Evolutionary conservation across 2,329 filamentous ascomycete genomes (phyloP), one percentile per base, ranked within the genome.

Genomic region (Xylaria sp.): DNA sequence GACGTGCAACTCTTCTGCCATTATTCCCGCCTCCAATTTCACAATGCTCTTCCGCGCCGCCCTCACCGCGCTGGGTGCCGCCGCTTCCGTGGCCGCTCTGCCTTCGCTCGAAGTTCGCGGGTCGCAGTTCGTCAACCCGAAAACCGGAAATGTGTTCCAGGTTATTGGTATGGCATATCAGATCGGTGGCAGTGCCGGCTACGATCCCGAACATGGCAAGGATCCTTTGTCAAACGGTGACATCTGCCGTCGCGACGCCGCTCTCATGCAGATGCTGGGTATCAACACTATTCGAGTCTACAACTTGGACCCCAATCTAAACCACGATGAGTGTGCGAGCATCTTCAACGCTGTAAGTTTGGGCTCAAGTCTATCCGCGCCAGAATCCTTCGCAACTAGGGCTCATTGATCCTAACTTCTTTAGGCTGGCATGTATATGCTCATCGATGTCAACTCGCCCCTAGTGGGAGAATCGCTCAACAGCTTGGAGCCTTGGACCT

Each of bases 211-310:
- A 1, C 73, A 76, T 13, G 81, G 82, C 53, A 79, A 81, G 66
- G 87, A 90, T 71, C 85, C 87, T 31, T 80, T 90, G 33, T 88
- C 84, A 71, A 74, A 89, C 72, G 78, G 77, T 56, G 79, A 83
- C 49, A 76, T 81, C 60, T 90, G 87, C 76, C 75, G 86, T 70
- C 84, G 87, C 64, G 87, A 89, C 80, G 87, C 86, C 44, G 86
- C 87, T 31, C 79, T 89, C 60, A 84, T 89, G 80, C 87, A 90
- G 78, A 77, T 80, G 55, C 79, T 89, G 56, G 86, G 87, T 64
- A 79, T 89, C 73, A 90, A 90, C 78, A 80, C 87, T 63, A 86
- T 90, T 71, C 87, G 87, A 51, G 85, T 89, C n/a, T 90, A 89
- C 79, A 89, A 89, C 78, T 74, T 89, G 63, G 83, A 87, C 73